Conservation (phyloP, 2,329 filamentous ascomycete genomes). For the Xylaria sp. region DNA sequence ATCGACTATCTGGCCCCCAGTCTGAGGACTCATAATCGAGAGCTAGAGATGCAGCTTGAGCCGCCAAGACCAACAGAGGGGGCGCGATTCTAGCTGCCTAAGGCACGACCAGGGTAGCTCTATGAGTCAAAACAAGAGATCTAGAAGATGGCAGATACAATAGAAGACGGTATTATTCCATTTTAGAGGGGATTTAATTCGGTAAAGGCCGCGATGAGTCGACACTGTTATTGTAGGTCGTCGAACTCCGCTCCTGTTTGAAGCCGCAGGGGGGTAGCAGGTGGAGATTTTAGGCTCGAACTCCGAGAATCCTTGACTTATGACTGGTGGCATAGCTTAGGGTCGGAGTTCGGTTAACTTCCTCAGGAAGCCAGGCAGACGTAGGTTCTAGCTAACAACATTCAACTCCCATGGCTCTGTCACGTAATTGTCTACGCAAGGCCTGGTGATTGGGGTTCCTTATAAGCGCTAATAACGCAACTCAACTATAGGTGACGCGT, state of each 20-base stretch:
- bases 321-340: conserved; percentile 26
- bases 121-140: conserved; percentile 18
- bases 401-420: not conserved
- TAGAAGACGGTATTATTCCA: conserved; percentile 22
- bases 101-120: conserved; percentile 20
- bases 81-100: conserved; percentile 22
- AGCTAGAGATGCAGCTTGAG: conserved; percentile 3
- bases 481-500: conserved; percentile 15
- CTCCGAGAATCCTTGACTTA: conserved; percentile 22
- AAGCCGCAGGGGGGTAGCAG: conserved; percentile 2
- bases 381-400: not conserved
- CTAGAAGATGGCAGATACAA: not conserved
- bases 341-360: conserved; percentile 32
- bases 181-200: conserved; percentile 16
- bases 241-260: conserved; percentile 15
- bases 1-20: conserved; percentile 39
- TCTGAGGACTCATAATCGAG: conserved; percentile 32
- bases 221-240: conserved; percentile 27
- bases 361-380: conserved; percentile 12
- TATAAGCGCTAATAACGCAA: conserved; percentile 20
- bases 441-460: conserved; percentile 1
- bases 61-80: conserved; percentile 10
- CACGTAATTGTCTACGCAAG: conserved; percentile 17
- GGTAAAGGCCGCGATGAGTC: conserved; percentile 6
- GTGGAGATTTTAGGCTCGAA: conserved; percentile 21